A percentile compares a stretch with the other conserved stretches of the same genome.
These are phyloP conservation scores for Aspergillus sp. DNA, from an alignment of 2,329 filamentous ascomycete species.

Conservation along the genomic window DNA sequence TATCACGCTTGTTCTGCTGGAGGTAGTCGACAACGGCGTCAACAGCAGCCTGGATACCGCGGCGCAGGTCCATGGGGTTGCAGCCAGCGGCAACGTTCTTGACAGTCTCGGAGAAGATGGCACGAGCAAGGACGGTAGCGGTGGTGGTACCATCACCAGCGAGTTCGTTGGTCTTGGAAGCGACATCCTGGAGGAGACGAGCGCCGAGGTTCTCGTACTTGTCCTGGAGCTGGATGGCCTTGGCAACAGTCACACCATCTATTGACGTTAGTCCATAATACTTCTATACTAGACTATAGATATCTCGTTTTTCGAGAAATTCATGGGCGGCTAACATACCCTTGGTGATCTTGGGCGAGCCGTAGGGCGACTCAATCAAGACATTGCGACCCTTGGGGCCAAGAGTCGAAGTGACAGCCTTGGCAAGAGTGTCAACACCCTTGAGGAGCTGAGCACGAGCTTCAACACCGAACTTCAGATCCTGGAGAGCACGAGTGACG, in stretches of 20 bases:
- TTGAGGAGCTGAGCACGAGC: slow-evolving; percentile 79
- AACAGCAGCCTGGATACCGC: slow-evolving; percentile 94
- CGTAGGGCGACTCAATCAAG: slow-evolving; percentile 95
- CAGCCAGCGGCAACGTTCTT: slow-evolving; percentile 99
- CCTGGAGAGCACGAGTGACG: slow-evolving; percentile 46
- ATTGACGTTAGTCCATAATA: slow-evolving; percentile 15
- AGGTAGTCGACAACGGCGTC: slow-evolving; percentile 91
- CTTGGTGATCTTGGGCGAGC: slow-evolving; percentile 99
- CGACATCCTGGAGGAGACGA: slow-evolving; percentile 92
- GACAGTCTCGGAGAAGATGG: slow-evolving; percentile 99
- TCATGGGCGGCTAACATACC: slow-evolving; percentile 51
- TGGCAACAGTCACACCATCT: slow-evolving; percentile 87
- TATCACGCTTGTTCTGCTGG: slow-evolving; percentile 92
- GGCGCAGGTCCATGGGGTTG: slow-evolving; percentile 98
- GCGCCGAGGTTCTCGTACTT: slow-evolving; percentile 99
- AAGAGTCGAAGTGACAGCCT: slow-evolving; percentile 89
- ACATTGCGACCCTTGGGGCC: slow-evolving; percentile 98
- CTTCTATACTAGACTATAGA: neutral
- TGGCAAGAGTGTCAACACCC: slow-evolving; percentile 94
- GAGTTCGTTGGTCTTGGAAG: slow-evolving; percentile 98
- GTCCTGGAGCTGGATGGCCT: slow-evolving; percentile 88
- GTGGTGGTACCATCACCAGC: slow-evolving; percentile 98
- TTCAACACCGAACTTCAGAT: slow-evolving; percentile 97
- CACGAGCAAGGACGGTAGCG: slow-evolving; percentile 90
- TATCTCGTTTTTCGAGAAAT: neutral